Evolutionary conservation across 1,284 basidiomycete species (phyloP).

Genomic region (Abortiporus biennis): DNA sequence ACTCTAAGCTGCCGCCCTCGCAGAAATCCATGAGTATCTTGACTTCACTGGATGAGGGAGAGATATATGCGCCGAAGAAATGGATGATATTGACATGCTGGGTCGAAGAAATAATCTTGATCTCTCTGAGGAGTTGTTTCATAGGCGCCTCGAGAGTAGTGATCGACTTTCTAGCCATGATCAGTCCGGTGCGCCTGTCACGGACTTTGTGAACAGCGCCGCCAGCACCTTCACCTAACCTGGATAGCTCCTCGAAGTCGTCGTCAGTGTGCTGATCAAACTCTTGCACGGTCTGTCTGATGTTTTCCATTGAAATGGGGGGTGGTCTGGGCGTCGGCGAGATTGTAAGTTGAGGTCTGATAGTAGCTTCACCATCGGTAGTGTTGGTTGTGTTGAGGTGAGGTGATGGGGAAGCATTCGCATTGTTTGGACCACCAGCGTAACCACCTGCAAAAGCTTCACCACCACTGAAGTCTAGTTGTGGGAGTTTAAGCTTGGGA

Average conservation of each 20-base stretch:
- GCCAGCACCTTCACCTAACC: slow-evolving; percentile 93
- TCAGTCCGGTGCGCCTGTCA: slow-evolving; percentile 67
- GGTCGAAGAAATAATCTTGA: slow-evolving; percentile 84
- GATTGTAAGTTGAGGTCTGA: slow-evolving; percentile 37
- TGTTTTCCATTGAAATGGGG: slow-evolving; percentile 25
- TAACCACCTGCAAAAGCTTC: slow-evolving; percentile 26
- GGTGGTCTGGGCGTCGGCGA: slow-evolving; percentile 20
- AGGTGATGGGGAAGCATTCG: slow-evolving; percentile 24
- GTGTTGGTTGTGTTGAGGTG: slow-evolving; percentile 23
- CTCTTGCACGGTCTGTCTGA: slow-evolving; percentile 28
- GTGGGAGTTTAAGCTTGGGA: slow-evolving; percentile 22
- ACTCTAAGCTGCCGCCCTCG: slow-evolving; percentile 87
- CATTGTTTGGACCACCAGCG: slow-evolving; percentile 21
- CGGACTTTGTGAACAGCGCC: slow-evolving; percentile 92
- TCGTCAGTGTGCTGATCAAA: slow-evolving; percentile 58
- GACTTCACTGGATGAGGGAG: slow-evolving; percentile 87
- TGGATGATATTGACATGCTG: slow-evolving; percentile 86
- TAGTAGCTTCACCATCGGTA: slow-evolving; percentile 44
- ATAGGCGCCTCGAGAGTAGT: slow-evolving; percentile 91
- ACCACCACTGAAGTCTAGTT: slow-evolving; percentile 21
- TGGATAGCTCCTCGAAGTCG: slow-evolving; percentile 64
- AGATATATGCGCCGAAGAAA: slow-evolving; percentile 95
- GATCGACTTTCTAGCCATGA: slow-evolving; percentile 97
- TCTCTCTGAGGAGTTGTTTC: slow-evolving; percentile 89
- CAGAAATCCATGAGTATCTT: slow-evolving; percentile 95